Evolutionary conservation across 1,284 basidiomycete species (phyloP), one percentile per base, ranked within the genome.

Genomic region (Limonomyces culmigenus): DNA sequence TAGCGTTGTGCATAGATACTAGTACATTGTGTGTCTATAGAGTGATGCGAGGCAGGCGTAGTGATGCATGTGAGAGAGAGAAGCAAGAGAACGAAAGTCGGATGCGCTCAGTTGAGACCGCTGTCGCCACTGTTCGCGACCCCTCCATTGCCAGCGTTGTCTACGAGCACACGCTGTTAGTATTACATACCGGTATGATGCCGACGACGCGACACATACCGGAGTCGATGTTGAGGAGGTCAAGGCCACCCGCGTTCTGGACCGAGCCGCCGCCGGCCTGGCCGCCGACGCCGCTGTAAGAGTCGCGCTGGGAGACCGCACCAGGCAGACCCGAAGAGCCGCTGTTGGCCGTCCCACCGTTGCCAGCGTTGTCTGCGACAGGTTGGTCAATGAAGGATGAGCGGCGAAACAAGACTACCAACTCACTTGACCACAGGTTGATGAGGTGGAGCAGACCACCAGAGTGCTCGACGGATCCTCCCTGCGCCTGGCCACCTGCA

Each of bases 221-320:
- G 53, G 50, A 52, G n/a, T 49, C 43, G 17, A 50, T 21, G 42
- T 53, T 50, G 38, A 54, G 38, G 41, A 56, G 44, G 5, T 48
- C 52, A 15, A 32, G 16, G 8, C 10, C 30, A 10, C 48, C 50
- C 12, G 42, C 42, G 29, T 47, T 49, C n/a, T 32, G 32, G 25
- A 44, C 33, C 11, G 38, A 39, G 17, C 48, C 45, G 4, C 45
- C 46, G n/a, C 40, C 39, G 14, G 44, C 43, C 8, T 41, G 33
- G 23, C 43, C 43, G 14, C 43, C 44, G 20, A 17, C 30, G 10
- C 30, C 30, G 10, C 10, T 13, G 16, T 13, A 32, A 6, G 30
- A 32, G 30, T 32, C 30, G 10, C 30, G 30, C 6, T 8, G 16
- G 30, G 8, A 27, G 8, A n/a, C 23, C n/a, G 23, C 8, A 27